Evolutionary conservation across 2,329 filamentous ascomycete species (phyloP), one percentile per base, ranked within the genome.

Genomic region (Blumeriella jaapii): DNA sequence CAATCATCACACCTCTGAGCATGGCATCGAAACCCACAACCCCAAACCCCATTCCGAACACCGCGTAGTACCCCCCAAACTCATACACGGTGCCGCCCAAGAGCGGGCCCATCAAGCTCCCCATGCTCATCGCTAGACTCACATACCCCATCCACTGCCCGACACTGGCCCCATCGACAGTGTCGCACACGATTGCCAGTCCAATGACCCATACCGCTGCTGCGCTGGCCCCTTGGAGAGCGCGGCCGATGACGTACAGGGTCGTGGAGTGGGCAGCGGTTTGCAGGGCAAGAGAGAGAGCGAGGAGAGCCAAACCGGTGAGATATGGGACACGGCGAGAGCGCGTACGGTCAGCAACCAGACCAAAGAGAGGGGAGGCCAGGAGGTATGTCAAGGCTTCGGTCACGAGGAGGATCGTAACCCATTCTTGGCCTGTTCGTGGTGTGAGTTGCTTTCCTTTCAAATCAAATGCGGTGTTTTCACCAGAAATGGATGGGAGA

Each of bases 201-300:
- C 80, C 80, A 0, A 82, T 75, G 0, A 74, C 74, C 77, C 79
- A 84, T 7, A 84, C 78, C 1, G 83, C 68, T 2, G 76, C 74
- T 2, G 78, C 78, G 12, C 73, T 76, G 5, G 72, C 55, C 0
- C 80, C 79, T 52, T 84, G 80, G n/a, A 83, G 59, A 3, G 81
- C 40, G 16, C 81, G 63, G 0, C 74, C 80, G 1, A 69, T 59
- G n/a, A 81, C 58, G 24, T 82, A 62, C 0, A 82, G 54, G 0
- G 61, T 67, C 31, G 80, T 67, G 13, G 63, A 67, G 17, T 63
- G 67, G 4, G 77, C 77, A 6, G 82, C 59, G 44, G 76, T 78
- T 2, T 85, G 61, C 49, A 84, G 55, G 0, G 77, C 57, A 1
- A 80, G 84, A 3, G 76, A 64, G 0, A 63, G 74, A 0, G 65